Conservation (phyloP, 305 asterid genomes). For the Fraxinus xanthoxyloides region DNA sequence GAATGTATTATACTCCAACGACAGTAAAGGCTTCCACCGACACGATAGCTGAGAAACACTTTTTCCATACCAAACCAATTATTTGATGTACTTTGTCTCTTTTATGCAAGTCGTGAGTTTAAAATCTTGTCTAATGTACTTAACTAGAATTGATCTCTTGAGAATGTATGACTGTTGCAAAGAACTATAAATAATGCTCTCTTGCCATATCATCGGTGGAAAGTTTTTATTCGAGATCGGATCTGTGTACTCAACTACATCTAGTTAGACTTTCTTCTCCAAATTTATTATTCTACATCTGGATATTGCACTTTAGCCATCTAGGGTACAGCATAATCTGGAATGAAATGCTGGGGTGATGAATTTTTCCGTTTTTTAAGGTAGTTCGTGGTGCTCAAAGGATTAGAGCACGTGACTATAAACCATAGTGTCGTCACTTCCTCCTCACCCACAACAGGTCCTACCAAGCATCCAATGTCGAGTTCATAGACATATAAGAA, state of each 20-base stretch:
- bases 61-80: neutral
- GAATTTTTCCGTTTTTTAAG: neutral
- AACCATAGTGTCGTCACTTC: neutral
- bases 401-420: neutral
- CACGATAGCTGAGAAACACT: neutral
- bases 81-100: neutral
- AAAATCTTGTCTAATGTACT: too few species aligned
- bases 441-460: neutral
- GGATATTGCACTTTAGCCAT: neutral
- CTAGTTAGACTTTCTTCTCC: neutral
- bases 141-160: too few species aligned
- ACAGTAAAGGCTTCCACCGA: neutral
- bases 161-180: too few species aligned
- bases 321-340: neutral
- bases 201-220: too few species aligned
- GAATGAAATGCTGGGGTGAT: neutral
- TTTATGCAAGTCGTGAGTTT: neutral
- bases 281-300: neutral
- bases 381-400: neutral
- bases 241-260: neutral
- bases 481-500: neutral
- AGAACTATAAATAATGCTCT: too few species aligned
- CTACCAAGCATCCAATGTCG: neutral
- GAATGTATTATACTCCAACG: neutral
- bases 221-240: too few species aligned